Conservation (phyloP, 2,329 filamentous ascomycete species). For the Colletotrichum eleusines region DNA sequence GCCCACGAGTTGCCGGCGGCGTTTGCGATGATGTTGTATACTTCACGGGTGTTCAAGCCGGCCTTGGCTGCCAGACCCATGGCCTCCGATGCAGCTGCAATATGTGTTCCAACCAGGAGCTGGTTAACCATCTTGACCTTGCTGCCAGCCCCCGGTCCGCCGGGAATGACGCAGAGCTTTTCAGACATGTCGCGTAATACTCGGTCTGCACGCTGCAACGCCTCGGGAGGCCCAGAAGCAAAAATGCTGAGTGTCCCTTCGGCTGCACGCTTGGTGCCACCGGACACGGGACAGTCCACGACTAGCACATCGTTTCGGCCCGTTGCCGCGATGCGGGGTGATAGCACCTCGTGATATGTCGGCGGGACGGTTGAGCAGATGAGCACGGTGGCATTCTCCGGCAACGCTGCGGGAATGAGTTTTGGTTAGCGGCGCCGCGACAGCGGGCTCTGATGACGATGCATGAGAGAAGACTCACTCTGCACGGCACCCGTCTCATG, state of each 20-base stretch:
- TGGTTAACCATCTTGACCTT: slow-evolving; percentile 68
- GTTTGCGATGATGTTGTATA: slow-evolving; percentile 48
- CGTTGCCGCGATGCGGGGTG: slow-evolving; percentile 28
- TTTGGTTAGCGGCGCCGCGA: neutral
- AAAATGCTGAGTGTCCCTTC: slow-evolving; percentile 78
- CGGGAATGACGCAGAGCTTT: slow-evolving; percentile 66
- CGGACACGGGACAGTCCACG: slow-evolving; percentile 80
- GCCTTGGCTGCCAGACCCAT: slow-evolving; percentile 63
- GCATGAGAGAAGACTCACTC: slow-evolving; percentile 16
- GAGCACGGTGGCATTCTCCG: slow-evolving; percentile 42
- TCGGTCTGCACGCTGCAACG: slow-evolving; percentile 63
- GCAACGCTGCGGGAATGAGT: slow-evolving; percentile 31
- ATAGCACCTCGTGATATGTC: slow-evolving; percentile 42
- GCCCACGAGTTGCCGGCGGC: slow-evolving; percentile 60
- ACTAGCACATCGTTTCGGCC: slow-evolving; percentile 55
- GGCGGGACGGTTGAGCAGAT: slow-evolving; percentile 54
- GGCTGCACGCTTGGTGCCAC: slow-evolving; percentile 75
- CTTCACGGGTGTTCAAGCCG: slow-evolving; percentile 56
- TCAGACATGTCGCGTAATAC: slow-evolving; percentile 68
- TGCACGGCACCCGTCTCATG: slow-evolving; percentile 45
- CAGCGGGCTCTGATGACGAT: neutral
- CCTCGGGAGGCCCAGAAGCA: slow-evolving; percentile 64
- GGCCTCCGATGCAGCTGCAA: slow-evolving; percentile 63
- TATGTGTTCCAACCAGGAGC: slow-evolving; percentile 64
- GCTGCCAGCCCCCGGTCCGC: slow-evolving; percentile 62